These are phyloP conservation scores for Skeletonema potamos DNA, from an alignment of 108 stramenopile genomes.

Conservation along the genomic window DNA sequence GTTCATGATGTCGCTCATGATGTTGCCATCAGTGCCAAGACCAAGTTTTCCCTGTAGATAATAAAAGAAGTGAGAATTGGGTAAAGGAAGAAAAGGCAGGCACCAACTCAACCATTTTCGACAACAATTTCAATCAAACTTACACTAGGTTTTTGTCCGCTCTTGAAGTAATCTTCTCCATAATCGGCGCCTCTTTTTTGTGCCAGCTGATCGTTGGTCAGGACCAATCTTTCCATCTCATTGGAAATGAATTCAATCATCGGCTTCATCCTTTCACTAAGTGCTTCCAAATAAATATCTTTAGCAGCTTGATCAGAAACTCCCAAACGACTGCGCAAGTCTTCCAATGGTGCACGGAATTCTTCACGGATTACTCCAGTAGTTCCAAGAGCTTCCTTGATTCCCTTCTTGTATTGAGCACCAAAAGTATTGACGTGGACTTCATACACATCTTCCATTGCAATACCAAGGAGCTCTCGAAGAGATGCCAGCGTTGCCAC, in stretches of 20 bases:
- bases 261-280: constrained; percentile 74
- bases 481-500: constrained; percentile 60
- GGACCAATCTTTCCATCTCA: constrained; percentile 79
- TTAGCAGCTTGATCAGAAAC: constrained; percentile 69
- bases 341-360: constrained; percentile 67
- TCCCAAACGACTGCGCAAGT: constrained; percentile 68
- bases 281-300: constrained; percentile 67
- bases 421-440: constrained; percentile 74
- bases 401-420: constrained; percentile 68
- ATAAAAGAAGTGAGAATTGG: not conserved
- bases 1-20: constrained; percentile 88
- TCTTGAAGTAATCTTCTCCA: constrained; percentile 84
- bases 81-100: not conserved
- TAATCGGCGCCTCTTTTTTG: constrained; percentile 72
- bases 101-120: not conserved
- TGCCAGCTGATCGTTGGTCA: constrained; percentile 75
- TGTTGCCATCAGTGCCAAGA: constrained; percentile 80
- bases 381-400: constrained; percentile 84
- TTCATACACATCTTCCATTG: constrained; percentile 51
- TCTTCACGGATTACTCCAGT: constrained; percentile 83
- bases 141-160: constrained; percentile 70
- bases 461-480: constrained; percentile 54
- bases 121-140: constrained; percentile 15
- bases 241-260: constrained; percentile 82
- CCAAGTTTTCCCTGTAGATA: constrained; percentile 67